Conservation (phyloP, 2,329 filamentous ascomycete species). For the Blastomyces gilchristii region DNA sequence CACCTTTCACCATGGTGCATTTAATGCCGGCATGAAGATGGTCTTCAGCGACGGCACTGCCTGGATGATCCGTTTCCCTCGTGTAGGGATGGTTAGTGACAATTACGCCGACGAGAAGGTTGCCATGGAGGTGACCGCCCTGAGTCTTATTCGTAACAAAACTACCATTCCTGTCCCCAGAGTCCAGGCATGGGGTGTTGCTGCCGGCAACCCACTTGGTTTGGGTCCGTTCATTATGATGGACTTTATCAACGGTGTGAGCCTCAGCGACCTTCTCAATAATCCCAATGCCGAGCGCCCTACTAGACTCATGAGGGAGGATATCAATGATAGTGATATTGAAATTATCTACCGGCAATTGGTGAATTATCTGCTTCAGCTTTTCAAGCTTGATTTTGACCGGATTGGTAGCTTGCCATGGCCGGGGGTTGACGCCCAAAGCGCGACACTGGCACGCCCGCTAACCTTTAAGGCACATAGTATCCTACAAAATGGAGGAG, state of each 20-base stretch:
- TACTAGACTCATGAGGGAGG: conserved; percentile 31
- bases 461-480: conserved; percentile 27
- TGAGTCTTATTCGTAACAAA: conserved; percentile 19
- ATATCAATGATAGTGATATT: conserved; percentile 21
- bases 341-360: conserved; percentile 22
- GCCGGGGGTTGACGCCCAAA: conserved; percentile 14
- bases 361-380: conserved; percentile 22
- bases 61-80: conserved; percentile 26
- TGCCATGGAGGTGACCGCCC: conserved; percentile 23
- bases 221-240: conserved; percentile 26
- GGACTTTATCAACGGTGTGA: conserved; percentile 22
- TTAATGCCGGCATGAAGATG: conserved; percentile 27
- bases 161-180: conserved; percentile 22
- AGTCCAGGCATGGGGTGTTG: conserved; percentile 22
- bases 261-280: conserved; percentile 19
- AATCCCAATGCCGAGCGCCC: conserved; percentile 32
- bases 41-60: conserved; percentile 22
- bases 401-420: conserved; percentile 22
- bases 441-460: conserved; percentile 18
- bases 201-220: conserved; percentile 21
- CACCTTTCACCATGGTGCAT: conserved; percentile 25
- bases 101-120: conserved; percentile 24
- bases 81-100: conserved; percentile 22
- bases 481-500: conserved; percentile 26
- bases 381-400: conserved; percentile 25